Percentiles rank a stretch among this genome's conserved stretches.
phyloP scores from a whole-genome alignment of 2,329 filamentous ascomycete genomes.

The Torrubiellomyces zombiae region DNA sequence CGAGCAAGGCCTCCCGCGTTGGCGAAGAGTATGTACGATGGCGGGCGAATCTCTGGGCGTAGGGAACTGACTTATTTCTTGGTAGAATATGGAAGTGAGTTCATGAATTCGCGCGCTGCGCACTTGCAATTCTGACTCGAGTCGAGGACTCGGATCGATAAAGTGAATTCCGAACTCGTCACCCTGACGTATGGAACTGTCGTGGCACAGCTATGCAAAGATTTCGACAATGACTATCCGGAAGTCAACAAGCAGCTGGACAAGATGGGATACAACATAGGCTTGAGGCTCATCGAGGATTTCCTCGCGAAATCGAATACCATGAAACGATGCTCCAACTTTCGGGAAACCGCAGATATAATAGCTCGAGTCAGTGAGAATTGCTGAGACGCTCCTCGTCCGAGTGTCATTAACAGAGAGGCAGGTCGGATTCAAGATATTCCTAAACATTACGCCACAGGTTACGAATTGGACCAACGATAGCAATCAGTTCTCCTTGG shows the following conservation, averaged over 20 bases:
- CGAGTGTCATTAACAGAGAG: constrained; percentile 6
- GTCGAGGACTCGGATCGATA: constrained; percentile 76
- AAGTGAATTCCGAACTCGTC: constrained; percentile 94
- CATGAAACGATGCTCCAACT: constrained; percentile 76
- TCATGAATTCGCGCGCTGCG: neutral
- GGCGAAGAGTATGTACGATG: constrained; percentile 45
- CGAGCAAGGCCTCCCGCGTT: constrained; percentile 42
- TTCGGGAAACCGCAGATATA: constrained; percentile 91
- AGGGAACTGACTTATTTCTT: no score
- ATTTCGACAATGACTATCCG: constrained; percentile 84
- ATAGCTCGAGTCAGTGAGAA: constrained; percentile 68
- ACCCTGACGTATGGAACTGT: constrained; percentile 97
- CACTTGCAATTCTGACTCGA: constrained; percentile 12
- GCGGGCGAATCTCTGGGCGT: no score
- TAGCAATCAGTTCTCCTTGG: constrained; percentile 86
- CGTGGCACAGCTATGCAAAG: constrained; percentile 88
- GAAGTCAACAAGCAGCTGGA: constrained; percentile 97
- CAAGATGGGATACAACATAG: constrained; percentile 99
- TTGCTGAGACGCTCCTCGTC: neutral
- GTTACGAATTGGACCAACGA: constrained; percentile 94
- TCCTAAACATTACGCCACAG: constrained; percentile 86
- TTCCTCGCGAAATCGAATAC: constrained; percentile 92
- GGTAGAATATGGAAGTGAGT: constrained; percentile 84
- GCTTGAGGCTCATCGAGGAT: constrained; percentile 87
- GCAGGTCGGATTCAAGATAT: constrained; percentile 96